Conservation (phyloP, 495 filamentous ascomycete genomes). For the Penicillium ochrochloron region DNA sequence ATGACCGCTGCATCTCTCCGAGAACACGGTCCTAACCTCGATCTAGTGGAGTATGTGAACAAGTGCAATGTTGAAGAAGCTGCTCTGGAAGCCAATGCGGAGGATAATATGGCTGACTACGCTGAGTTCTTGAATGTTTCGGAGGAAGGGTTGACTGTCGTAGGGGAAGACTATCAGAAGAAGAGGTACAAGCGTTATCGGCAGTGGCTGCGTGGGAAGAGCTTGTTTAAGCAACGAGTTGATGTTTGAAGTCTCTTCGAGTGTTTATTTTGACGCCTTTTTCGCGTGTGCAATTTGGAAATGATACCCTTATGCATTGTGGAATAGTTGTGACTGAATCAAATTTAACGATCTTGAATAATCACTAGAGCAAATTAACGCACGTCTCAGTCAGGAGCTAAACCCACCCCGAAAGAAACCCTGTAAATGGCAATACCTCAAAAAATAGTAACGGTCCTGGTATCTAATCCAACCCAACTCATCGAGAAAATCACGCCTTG, state of each 20-base stretch:
- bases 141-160: constrained; percentile 87
- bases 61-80: constrained; percentile 47
- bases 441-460: neutral
- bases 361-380: neutral
- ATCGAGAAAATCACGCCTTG: constrained; percentile 13
- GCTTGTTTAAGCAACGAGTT: constrained; percentile 87
- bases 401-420: neutral
- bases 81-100: constrained; percentile 45
- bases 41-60: constrained; percentile 77
- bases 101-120: constrained; percentile 77
- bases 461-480: neutral
- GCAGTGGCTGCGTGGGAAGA: constrained; percentile 92
- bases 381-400: neutral
- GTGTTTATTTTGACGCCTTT: constrained; percentile 13
- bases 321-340: neutral
- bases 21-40: constrained; percentile 56
- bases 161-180: constrained; percentile 79
- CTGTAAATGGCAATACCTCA: neutral
- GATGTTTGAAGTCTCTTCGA: constrained; percentile 50
- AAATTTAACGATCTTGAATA: neutral
- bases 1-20: constrained; percentile 47
- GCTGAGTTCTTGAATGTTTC: constrained; percentile 72
- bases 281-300: constrained; percentile 21
- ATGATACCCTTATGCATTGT: constrained; percentile 26
- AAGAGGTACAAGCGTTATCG: constrained; percentile 95